phyloP scores from a whole-genome alignment of 2,329 filamentous ascomycete species.

The Hypomyces perniciosus region DNA sequence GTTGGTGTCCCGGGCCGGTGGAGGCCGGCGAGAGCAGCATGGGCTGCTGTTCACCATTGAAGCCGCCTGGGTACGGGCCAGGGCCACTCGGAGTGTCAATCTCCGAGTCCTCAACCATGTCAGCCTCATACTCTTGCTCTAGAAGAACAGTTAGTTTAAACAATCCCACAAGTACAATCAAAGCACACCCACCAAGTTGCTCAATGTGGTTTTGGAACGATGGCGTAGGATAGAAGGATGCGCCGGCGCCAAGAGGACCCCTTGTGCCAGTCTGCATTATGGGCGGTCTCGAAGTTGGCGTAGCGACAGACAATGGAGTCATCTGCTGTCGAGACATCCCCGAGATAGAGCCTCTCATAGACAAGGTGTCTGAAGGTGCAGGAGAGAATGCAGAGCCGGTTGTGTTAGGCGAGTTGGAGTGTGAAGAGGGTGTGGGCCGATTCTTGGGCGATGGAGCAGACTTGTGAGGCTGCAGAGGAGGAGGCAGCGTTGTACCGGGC shows the following conservation, averaged over 20 bases:
- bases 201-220: slow-evolving; percentile 89
- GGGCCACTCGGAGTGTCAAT: slow-evolving; percentile 61
- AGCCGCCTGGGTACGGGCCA: slow-evolving; percentile 56
- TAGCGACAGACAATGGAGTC: slow-evolving; percentile 21
- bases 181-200: slow-evolving; percentile 62
- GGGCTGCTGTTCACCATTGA: slow-evolving; percentile 42
- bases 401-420: slow-evolving; percentile 53
- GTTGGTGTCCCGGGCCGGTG: slow-evolving; percentile 33
- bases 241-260: slow-evolving; percentile 32
- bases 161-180: neutral
- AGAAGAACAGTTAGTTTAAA: slow-evolving; percentile 31
- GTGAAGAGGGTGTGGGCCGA: slow-evolving; percentile 77
- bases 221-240: slow-evolving; percentile 71
- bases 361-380: slow-evolving; percentile 42
- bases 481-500: slow-evolving; percentile 42
- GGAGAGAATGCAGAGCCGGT: slow-evolving; percentile 40
- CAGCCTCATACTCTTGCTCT: slow-evolving; percentile 97
- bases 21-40: slow-evolving; percentile 37
- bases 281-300: slow-evolving; percentile 24
- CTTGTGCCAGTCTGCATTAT: slow-evolving; percentile 32
- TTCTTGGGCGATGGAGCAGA: slow-evolving; percentile 62
- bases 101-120: slow-evolving; percentile 80
- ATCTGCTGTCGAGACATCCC: slow-evolving; percentile 28
- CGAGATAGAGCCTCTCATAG: slow-evolving; percentile 36
- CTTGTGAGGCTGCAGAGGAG: slow-evolving; percentile 42